Base-by-base conservation (phyloP, 805 yeast species). In the Yarrowia osloensis region DNA sequence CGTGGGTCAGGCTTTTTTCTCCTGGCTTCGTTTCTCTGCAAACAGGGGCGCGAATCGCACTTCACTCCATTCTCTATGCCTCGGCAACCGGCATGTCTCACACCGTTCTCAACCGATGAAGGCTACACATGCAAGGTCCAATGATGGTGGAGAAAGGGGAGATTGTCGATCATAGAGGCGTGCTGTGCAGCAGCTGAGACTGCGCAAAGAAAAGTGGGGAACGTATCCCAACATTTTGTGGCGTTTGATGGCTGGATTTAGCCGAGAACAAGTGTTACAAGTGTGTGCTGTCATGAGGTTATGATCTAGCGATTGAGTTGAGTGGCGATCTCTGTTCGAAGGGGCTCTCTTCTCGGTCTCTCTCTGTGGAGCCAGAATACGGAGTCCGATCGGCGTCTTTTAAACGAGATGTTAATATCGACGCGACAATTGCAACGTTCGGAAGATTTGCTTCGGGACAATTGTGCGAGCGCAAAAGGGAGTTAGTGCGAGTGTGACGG, bases 71-170 rank as follows among this genome's bases (percentile, higher is more conserved):
- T n/a, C n/a, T n/a, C n/a, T n/a, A 8, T 15, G 5, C 50, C 50
- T 46, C 31, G 50, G 50, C 47, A 15, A 17, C 22, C 54, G 24
- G 54, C 24, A n/a, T 47, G 54, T 47, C 54, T 47, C 54, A 47
- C 29, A 11, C 15, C 29, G n/a, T n/a, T 8, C 44, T 19, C 8
- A n/a, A 19, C 49, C 19, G 13, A 31, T 13, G 21, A 46, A 46
- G 49, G 19, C 49, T 22, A 44, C n/a, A n/a, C 22, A 35, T 24
- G 50, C 19, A 15, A 17, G n/a, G 39, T 49, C 54, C 55, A 50
- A 50, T 50, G 55, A 13, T 28, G 39, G 28, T 13, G 19, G 55
- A 50, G 39, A 31, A 50, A 50, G 55, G 12, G 24, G 37, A 21
- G 55, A 50, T 31, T 29, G 55, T 50, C 55, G 55, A 50, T 50